Percentiles rank a stretch among this genome's conserved stretches.
Conservation (phyloP, 352 stramenopile genomes). For the Pythium aquatile region DNA sequence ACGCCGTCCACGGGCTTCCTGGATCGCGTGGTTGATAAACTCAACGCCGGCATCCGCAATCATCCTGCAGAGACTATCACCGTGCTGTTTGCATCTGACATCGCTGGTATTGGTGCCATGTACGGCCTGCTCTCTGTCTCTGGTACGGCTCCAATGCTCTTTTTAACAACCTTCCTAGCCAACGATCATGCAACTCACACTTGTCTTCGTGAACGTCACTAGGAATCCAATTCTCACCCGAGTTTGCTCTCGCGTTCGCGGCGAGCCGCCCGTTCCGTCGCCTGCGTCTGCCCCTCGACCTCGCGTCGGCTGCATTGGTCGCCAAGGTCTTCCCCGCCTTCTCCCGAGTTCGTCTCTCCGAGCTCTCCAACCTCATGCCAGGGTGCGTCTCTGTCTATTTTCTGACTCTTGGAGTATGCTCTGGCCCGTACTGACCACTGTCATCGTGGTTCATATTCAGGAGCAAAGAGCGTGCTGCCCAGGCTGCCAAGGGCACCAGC, state of each 20-base stretch:
- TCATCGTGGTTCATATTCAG: not conserved
- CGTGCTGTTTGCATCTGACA: slow-evolving; percentile 80
- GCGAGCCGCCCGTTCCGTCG: slow-evolving; percentile 81
- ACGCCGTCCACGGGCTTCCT: slow-evolving; percentile 33
- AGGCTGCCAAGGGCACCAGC: not conserved
- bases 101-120: slow-evolving; percentile 75
- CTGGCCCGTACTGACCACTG: too few species aligned
- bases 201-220: not conserved
- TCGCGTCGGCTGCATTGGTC: slow-evolving; percentile 64
- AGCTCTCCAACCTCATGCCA: slow-evolving; percentile 56
- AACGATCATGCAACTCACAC: not conserved
- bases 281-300: slow-evolving; percentile 73
- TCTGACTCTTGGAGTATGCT: too few species aligned
- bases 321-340: slow-evolving; percentile 72
- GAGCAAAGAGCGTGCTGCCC: slow-evolving; percentile 6
- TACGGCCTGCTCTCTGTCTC: slow-evolving; percentile 68
- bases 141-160: slow-evolving; percentile 25
- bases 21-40: slow-evolving; percentile 64
- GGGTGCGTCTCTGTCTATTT: slow-evolving; percentile 31
- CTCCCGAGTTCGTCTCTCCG: slow-evolving; percentile 65
- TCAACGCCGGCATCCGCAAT: slow-evolving; percentile 78
- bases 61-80: slow-evolving; percentile 72
- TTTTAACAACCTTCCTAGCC: not conserved
- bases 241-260: slow-evolving; percentile 85
- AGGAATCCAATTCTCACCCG: slow-evolving; percentile 58